phyloP scores from a whole-genome alignment of 2,329 filamentous ascomycete genomes.

The Neopestalotiopsis clavispora region DNA sequence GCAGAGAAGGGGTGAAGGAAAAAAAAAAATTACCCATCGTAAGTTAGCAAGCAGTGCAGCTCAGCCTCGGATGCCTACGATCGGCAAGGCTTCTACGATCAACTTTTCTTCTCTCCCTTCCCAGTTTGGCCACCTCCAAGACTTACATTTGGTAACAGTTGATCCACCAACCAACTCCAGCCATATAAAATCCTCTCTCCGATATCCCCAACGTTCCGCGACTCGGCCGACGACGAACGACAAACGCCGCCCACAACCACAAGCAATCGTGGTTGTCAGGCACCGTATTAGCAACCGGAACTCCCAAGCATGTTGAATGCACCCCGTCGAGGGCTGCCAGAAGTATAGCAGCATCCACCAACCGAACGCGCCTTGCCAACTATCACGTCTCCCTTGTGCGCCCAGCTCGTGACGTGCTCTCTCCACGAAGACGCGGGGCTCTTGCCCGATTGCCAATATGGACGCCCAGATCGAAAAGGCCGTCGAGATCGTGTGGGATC shows the following conservation, averaged over 20 bases:
- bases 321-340: slow-evolving; percentile 43
- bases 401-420: slow-evolving; percentile 11
- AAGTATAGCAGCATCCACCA: slow-evolving; percentile 46
- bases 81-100: not conserved
- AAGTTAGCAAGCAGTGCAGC: not conserved
- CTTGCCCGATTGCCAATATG: slow-evolving; percentile 7
- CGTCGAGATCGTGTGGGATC: slow-evolving; percentile 91
- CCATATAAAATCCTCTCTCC: too few relatives aligned
- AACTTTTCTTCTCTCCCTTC: not conserved
- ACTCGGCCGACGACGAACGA: not conserved
- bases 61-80: not conserved
- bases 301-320: slow-evolving; percentile 47
- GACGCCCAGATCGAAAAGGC: slow-evolving; percentile 81
- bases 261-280: not conserved
- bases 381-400: slow-evolving; percentile 5
- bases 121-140: not conserved
- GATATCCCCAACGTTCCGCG: not conserved
- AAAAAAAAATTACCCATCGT: slow-evolving; percentile 1
- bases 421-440: slow-evolving; percentile 11
- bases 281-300: slow-evolving; percentile 17
- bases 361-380: slow-evolving; percentile 17
- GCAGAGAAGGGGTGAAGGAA: not conserved
- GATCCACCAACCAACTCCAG: not conserved
- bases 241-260: not conserved
- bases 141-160: not conserved